Base-by-base conservation (phyloP, 805 yeast genomes). In the Wickerhamiella nectarea region DNA sequence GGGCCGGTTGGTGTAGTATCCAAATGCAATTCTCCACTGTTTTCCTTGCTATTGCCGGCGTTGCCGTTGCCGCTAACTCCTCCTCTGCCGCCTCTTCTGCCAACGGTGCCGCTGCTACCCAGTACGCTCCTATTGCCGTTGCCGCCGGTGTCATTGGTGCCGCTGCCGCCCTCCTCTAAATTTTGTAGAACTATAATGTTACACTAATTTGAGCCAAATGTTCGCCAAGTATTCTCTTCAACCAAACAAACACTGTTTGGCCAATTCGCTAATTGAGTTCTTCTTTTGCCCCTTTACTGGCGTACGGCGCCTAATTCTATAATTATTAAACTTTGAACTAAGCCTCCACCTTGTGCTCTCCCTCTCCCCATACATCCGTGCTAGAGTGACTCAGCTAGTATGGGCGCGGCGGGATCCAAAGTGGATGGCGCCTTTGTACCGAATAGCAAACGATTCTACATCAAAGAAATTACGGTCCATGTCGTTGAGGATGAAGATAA, bases 341-440 rank as follows among this genome's bases (percentile, higher is more conserved):
- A n/a, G n/a, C n/a, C n/a, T n/a, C n/a, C n/a, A n/a, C n/a, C n/a
- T n/a, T n/a, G n/a, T n/a, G n/a, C n/a, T n/a, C n/a, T n/a, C n/a
- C n/a, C n/a, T n/a, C n/a, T n/a, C n/a, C n/a, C n/a, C n/a, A n/a
- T n/a, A n/a, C n/a, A n/a, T n/a, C n/a, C n/a, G n/a, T n/a, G n/a
- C n/a, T 24, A 3, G 10, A 24, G 14, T 29, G 36, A 34, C 26
- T 36, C 38, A 42, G 20, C 34, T 21, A 15, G 31, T 6, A 54
- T 52, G 56, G 56, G 57, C 45, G 54, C 52, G 33, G 50, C 48
- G 20, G 46, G 47, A 39, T 52, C 56, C 8, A 38, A 34, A 36
- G 41, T 36, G 17, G 19, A 22, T 12, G 43, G 42, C 21, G 48
- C 50, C 14, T 49, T 38, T 44, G 41, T 44, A 20, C 36, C 43